Evolutionary conservation across 345 rosid species (phyloP), one percentile per base, ranked within the genome.

Genomic region (Barbarea vulgaris): DNA sequence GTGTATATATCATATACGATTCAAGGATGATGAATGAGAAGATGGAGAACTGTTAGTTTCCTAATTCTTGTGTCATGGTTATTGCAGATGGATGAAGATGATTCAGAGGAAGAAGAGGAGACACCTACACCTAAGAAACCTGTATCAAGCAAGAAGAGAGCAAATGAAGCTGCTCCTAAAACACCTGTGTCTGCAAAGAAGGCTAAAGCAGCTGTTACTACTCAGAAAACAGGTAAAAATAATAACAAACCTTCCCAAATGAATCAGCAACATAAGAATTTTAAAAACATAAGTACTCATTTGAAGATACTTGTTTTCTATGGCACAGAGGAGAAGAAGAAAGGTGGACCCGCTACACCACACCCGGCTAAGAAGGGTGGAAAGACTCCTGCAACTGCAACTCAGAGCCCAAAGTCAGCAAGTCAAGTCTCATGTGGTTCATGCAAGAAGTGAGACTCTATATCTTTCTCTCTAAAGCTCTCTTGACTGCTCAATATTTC

Each of bases 321-420:
- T 67, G 77, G 30, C 52, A 57, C 70, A 94, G 98, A 90, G 77
- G 95, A 84, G 37, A 90, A 91, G 86, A 93, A 88, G 81, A 75
- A 67, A 37, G 70, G 70, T 51, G 87, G 88, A 50, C 96, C 85
- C 0, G 95, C 91, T 21, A 91, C 97, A 10, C 98, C 98, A 0
- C 85, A 93, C 76, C 98, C 95, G 0, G 78, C 87, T 4, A 93
- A 91, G 78, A 78, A 85, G 46, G 88, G 81, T 25, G 88, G 74
- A 13, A 87, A 83, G 52, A 60, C 75, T 25, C 75, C 79, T 0
- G 21, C 56, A 1, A 33, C 69, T 22, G 70, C 74, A 69, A 61
- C 79, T 12, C 74, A 84, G 74, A 80, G 83, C 24, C 96, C 90
- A 1, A 91, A 89, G 69, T 89, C 96, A 1, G 90, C 83, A 9